phyloP scores from a whole-genome alignment of 352 stramenopile genomes.

The Phytophthora aleatoria region DNA sequence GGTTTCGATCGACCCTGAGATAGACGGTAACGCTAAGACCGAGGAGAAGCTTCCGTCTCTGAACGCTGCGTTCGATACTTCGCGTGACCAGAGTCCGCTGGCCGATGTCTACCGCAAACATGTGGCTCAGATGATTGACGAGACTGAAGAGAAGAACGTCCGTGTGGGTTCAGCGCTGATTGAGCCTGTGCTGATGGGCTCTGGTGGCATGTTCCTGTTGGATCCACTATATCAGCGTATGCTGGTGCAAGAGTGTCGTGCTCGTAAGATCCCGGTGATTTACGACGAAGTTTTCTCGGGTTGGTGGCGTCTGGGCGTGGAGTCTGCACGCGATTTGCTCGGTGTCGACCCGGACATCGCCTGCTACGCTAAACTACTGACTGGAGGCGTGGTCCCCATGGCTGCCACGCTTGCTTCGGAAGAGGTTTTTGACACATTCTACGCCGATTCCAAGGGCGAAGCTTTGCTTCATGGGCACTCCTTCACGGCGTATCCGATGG shows the following conservation, averaged over 20 bases:
- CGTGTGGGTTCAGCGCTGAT: slow-evolving; percentile 82
- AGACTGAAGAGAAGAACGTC: slow-evolving; percentile 35
- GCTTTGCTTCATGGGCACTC: slow-evolving; percentile 91
- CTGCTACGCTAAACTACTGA: slow-evolving; percentile 93
- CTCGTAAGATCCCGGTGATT: slow-evolving; percentile 87
- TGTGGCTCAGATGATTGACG: slow-evolving; percentile 58
- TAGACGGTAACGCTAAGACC: slow-evolving; percentile 28
- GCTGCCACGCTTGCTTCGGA: slow-evolving; percentile 88
- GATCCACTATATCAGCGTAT: slow-evolving; percentile 93
- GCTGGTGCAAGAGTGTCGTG: slow-evolving; percentile 78
- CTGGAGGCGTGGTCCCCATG: slow-evolving; percentile 88
- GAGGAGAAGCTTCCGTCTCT: slow-evolving; percentile 53
- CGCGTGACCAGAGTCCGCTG: slow-evolving; percentile 41
- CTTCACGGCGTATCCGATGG: slow-evolving; percentile 92
- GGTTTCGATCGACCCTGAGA: slow-evolving; percentile 57
- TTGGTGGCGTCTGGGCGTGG: slow-evolving; percentile 89
- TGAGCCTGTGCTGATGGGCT: slow-evolving; percentile 91
- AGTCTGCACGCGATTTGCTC: slow-evolving; percentile 85
- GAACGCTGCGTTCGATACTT: slow-evolving; percentile 59
- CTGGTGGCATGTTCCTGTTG: slow-evolving; percentile 89
- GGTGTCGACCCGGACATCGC: slow-evolving; percentile 89
- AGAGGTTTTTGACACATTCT: slow-evolving; percentile 91
- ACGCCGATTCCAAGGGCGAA: slow-evolving; percentile 84
- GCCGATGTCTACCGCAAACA: slow-evolving; percentile 69
- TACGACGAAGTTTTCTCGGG: slow-evolving; percentile 94